Evolutionary conservation across 1,284 basidiomycete species (phyloP).

Genomic region (Coniferiporia weirii): DNA sequence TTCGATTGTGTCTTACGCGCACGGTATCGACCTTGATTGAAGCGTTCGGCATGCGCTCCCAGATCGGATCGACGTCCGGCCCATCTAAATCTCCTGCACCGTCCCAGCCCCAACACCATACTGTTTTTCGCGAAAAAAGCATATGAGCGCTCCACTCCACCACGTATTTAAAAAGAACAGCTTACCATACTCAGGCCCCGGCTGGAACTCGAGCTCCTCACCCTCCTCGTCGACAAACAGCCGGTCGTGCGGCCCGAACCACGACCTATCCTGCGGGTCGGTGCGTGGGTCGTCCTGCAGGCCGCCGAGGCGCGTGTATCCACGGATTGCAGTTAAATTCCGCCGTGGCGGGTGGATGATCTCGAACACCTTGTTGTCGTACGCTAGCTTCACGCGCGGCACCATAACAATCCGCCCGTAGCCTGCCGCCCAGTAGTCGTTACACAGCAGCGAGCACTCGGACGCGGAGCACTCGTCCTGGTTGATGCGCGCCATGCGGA

Average conservation of each 20-base stretch:
- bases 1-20: slow-evolving; percentile 69
- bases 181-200: slow-evolving; percentile 85
- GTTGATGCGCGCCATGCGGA: slow-evolving; percentile 84
- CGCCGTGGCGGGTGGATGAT: slow-evolving; percentile 86
- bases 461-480: slow-evolving; percentile 89
- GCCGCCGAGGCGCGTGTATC: slow-evolving; percentile 85
- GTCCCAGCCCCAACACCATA: slow-evolving; percentile 99
- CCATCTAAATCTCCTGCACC: slow-evolving; percentile 94
- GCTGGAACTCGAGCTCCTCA: slow-evolving; percentile 66
- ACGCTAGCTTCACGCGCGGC: slow-evolving; percentile 90
- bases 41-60: slow-evolving; percentile 79
- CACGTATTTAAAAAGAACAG: slow-evolving; percentile 20
- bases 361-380: slow-evolving; percentile 91
- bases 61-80: slow-evolving; percentile 92
- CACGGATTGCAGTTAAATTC: slow-evolving; percentile 90
- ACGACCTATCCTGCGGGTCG: slow-evolving; percentile 90
- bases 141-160: not conserved
- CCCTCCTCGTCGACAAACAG: slow-evolving; percentile 85
- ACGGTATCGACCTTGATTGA: slow-evolving; percentile 60
- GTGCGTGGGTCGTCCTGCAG: slow-evolving; percentile 90
- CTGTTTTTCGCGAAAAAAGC: slow-evolving; percentile 35
- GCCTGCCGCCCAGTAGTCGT: slow-evolving; percentile 89
- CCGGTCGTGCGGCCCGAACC: slow-evolving; percentile 94
- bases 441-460: slow-evolving; percentile 93
- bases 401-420: slow-evolving; percentile 97